Percentiles rank a stretch among this genome's conserved stretches.
Evolutionary conservation across 1,284 basidiomycete genomes (phyloP).

Genomic region (Boletus sp.): DNA sequence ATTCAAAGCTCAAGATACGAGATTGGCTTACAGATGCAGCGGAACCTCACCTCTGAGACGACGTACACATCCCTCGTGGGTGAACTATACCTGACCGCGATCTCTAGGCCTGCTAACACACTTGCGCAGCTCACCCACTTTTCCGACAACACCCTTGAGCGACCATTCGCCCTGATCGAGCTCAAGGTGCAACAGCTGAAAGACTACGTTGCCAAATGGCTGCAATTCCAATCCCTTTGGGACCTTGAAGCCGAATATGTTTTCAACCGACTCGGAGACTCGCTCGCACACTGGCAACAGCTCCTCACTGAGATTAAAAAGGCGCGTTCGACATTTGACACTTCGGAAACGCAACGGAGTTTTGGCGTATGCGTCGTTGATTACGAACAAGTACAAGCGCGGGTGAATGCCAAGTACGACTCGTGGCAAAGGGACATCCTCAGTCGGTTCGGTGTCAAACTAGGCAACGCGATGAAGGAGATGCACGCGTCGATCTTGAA

Average conservation of each 20-base stretch:
- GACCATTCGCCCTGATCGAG: constrained; percentile 89
- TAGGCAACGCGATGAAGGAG: constrained; percentile 95
- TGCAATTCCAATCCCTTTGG: constrained; percentile 99
- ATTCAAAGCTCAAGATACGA: constrained; percentile 97
- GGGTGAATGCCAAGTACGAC: constrained; percentile 99
- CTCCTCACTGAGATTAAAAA: constrained; percentile 96
- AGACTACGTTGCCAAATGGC: constrained; percentile 95
- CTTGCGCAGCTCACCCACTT: constrained; percentile 73
- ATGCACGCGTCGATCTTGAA: constrained; percentile 92
- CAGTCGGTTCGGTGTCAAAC: constrained; percentile 88
- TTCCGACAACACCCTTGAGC: constrained; percentile 73
- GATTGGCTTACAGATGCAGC: constrained; percentile 89
- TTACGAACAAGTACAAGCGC: constrained; percentile 96
- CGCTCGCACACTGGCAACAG: constrained; percentile 92
- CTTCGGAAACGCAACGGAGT: constrained; percentile 88
- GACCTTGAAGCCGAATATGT: constrained; percentile 97
- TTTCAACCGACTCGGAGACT: constrained; percentile 93
- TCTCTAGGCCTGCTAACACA: neutral
- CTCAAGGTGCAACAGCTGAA: constrained; percentile 85
- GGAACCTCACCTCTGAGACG: constrained; percentile 61
- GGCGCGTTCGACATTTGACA: constrained; percentile 95
- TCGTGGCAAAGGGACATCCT: constrained; percentile 97
- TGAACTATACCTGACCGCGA: constrained; percentile 11
- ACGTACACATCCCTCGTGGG: constrained; percentile 84
- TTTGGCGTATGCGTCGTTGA: constrained; percentile 96